Conservation (phyloP, 306 rosid species). For the Medicago truncatula region MtrunA17r5.0-ANR NC_053045.1:63883501-63884000, state of each 20-base stretch:
- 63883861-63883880: too few relatives aligned
- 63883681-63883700: constrained; percentile 63
- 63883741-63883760: not conserved
- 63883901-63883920: too few relatives aligned
- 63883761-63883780: constrained; percentile 27
- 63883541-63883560: constrained; percentile 72
- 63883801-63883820: too few relatives aligned
- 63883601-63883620: constrained; percentile 86
- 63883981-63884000: too few relatives aligned
- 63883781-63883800: constrained; percentile 43
- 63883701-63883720: constrained; percentile 16
- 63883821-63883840: too few relatives aligned
- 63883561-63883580: constrained; percentile 85
- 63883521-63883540: constrained; percentile 81
- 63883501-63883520: constrained; percentile 95
- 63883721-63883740: constrained; percentile 9
- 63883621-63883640: constrained; percentile 74
- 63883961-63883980: too few relatives aligned
- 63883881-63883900: too few relatives aligned
- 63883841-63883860: too few relatives aligned
- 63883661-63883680: constrained; percentile 43
- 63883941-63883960: too few relatives aligned
- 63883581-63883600: constrained; percentile 80
- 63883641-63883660: not conserved
- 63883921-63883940: too few relatives aligned